Conservation (phyloP, 805 yeast genomes). For the Pichia manshurica region DNA sequence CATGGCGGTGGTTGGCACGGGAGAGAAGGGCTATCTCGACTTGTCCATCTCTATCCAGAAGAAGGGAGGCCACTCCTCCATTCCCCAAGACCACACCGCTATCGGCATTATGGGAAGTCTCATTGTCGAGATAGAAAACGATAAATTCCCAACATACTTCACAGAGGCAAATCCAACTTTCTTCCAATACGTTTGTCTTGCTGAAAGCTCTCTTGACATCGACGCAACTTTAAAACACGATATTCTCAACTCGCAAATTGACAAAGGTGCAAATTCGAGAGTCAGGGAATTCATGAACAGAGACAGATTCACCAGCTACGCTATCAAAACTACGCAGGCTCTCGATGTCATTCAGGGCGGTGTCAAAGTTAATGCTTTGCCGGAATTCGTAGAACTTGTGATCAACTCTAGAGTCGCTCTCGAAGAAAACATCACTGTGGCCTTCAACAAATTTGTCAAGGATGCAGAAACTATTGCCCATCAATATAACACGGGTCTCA, state of each 20-base stretch:
- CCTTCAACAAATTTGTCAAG: slow-evolving; percentile 30
- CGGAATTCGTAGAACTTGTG: slow-evolving; percentile 39
- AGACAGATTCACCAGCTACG: slow-evolving; percentile 29
- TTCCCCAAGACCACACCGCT: slow-evolving; percentile 44
- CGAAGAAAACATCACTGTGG: slow-evolving; percentile 35
- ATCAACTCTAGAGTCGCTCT: slow-evolving; percentile 44
- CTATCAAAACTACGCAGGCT: slow-evolving; percentile 44
- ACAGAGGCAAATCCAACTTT: slow-evolving; percentile 41
- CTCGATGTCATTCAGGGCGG: slow-evolving; percentile 44
- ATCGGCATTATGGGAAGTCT: slow-evolving; percentile 43
- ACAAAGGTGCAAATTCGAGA: slow-evolving; percentile 32
- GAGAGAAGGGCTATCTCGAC: slow-evolving; percentile 45
- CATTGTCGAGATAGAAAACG: slow-evolving; percentile 34
- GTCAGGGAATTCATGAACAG: slow-evolving; percentile 32
- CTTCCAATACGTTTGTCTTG: slow-evolving; percentile 40
- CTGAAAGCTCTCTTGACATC: slow-evolving; percentile 37
- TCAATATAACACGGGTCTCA: slow-evolving; percentile 31
- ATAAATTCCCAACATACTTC: slow-evolving; percentile 34
- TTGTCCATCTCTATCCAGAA: slow-evolving; percentile 36
- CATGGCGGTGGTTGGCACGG: slow-evolving; percentile 41
- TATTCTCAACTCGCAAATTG: slow-evolving; percentile 35
- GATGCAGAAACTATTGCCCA: slow-evolving; percentile 32
- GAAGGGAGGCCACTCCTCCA: slow-evolving; percentile 48
- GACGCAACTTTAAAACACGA: slow-evolving; percentile 31
- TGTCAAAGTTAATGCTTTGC: slow-evolving; percentile 45